Evolutionary conservation across 306 rosid genomes (phyloP), one percentile per base, ranked within the genome.

Genomic region (Oxytropis ochrocephala): DNA sequence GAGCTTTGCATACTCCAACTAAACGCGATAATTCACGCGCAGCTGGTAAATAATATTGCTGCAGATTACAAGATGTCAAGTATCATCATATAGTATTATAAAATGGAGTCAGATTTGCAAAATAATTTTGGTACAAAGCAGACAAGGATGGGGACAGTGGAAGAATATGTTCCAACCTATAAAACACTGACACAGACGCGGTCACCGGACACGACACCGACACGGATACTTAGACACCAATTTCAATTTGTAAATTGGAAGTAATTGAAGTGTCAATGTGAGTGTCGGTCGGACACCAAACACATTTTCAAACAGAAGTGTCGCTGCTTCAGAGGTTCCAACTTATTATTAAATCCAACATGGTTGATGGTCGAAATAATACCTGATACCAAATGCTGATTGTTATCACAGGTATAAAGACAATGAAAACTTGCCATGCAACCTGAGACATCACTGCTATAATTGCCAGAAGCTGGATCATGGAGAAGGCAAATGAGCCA

Each of bases 1-100:
- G 96, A 64, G 96, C 98, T 71, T 92, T 84, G 85, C 89, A 89
- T 12, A 83, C 5, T 49, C 98, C 98, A 36, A 76, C 71, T 71
- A 93, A 74, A 36, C 98, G 89, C 7, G 98, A 74, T 11, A 93
- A 84, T 74, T 93, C 98, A 69, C 97, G 79, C 1, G 96, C 96
- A 11, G 91, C 64, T 64, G 98, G 74, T 70, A 88, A 39, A 77
- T 90, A 90, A 70, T 80, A 90, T 86, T 78, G 93, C 96, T 90
- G 85, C 82, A 80, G 4, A 51, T 65, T 43, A 70, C 43, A 68
- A 58, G 73, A 17, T 36, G 42, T 60, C 29, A 75, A 33, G 10
- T 3, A 11, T 36, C 43, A 27, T 65, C 14, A 33, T 38, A 70
- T 56, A 62, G 18, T 29, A 49, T 49, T 32, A 66, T 58, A 42